Percentiles rank a stretch among this genome's conserved stretches.
phyloP scores from a whole-genome alignment of 139 green algal genomes.

The Tetraselmis chui region DNA sequence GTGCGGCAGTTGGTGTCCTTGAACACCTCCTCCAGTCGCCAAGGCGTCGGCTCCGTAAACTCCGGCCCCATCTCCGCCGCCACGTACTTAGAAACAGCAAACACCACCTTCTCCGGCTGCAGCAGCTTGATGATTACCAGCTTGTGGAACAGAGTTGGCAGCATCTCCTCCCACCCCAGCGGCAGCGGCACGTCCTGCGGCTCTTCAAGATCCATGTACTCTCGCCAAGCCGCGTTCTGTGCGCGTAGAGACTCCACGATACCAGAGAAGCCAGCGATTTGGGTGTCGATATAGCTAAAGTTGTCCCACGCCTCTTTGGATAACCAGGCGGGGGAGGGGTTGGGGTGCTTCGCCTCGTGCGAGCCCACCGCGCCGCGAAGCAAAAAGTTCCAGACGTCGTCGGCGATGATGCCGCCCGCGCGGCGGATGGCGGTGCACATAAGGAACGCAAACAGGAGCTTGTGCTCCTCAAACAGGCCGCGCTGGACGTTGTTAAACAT shows the following conservation, averaged over 20 bases:
- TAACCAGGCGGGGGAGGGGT: constrained; percentile 37
- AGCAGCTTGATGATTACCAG: constrained; percentile 61
- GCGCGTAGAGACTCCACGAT: constrained; percentile 10
- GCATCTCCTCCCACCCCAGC: constrained; percentile 30
- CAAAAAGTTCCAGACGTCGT: constrained; percentile 72
- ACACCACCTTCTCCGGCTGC: constrained; percentile 64
- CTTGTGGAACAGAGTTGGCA: constrained; percentile 39
- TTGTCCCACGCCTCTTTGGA: constrained; percentile 27
- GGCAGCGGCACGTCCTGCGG: constrained; percentile 46
- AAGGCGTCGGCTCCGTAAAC: constrained; percentile 70
- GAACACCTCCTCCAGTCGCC: constrained; percentile 74
- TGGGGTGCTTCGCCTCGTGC: not conserved
- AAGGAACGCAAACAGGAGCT: constrained; percentile 71
- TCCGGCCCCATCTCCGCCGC: constrained; percentile 42
- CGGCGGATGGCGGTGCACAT: constrained; percentile 42
- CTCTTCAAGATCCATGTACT: constrained; percentile 22
- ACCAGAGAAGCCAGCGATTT: constrained; percentile 6
- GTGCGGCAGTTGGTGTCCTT: constrained; percentile 53
- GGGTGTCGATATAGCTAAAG: constrained; percentile 22
- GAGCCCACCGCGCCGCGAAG: constrained; percentile 36
- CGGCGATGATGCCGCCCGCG: constrained; percentile 35
- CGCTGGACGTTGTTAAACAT: constrained; percentile 74
- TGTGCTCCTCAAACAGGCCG: constrained; percentile 75
- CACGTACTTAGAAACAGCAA: constrained; percentile 47
- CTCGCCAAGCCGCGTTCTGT: not conserved